Evolutionary conservation across 352 stramenopile species (phyloP), one percentile per base, ranked within the genome.

Genomic region (Pythium inflatum): DNA sequence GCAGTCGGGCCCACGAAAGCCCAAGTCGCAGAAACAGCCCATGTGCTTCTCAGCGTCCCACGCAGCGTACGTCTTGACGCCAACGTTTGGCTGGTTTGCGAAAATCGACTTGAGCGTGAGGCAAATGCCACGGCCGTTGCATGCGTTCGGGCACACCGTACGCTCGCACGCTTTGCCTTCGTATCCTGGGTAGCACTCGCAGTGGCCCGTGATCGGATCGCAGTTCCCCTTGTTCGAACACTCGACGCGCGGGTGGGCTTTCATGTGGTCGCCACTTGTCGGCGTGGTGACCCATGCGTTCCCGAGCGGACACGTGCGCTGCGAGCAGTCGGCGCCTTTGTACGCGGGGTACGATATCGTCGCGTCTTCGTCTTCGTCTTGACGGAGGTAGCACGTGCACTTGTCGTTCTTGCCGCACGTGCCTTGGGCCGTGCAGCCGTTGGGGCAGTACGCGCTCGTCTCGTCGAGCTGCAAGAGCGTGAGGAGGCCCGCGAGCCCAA

Each of bases 181-280:
- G 76, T 94, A 98, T 11, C 91, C 91, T 8, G 83, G 69, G 62
- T 92, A 97, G 72, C 95, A 98, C 28, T 91, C 73, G 82, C 97
- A 99, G 55, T 90, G 77, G 33, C 95, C 97, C 27, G 89, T 93
- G 18, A 73, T 38, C 64, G 94, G 88, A 83, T 99, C 93, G 67
- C 96, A 99, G 48, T 81, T 75, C 54, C 97, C 97, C 62, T 93
- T 95, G 70, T 95, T 94, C 2, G 96, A 99, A 82, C 97, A 99
- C 82, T 99, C 94, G 22, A 80, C 74, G 34, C 85, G 70, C 22
- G 80, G 72, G 72, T 98, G 95, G 27, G 76, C 90, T 18, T n/a
- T 4, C 16, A 58, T 2, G 74, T 66, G 76, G 97, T 94, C n/a
- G 77, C 64, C 7, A 71, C 76, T n/a, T 79, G 79, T 8, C 16